Base-by-base conservation (phyloP, 2,329 filamentous ascomycete genomes). In the Phyllosticta capitalensis region DNA sequence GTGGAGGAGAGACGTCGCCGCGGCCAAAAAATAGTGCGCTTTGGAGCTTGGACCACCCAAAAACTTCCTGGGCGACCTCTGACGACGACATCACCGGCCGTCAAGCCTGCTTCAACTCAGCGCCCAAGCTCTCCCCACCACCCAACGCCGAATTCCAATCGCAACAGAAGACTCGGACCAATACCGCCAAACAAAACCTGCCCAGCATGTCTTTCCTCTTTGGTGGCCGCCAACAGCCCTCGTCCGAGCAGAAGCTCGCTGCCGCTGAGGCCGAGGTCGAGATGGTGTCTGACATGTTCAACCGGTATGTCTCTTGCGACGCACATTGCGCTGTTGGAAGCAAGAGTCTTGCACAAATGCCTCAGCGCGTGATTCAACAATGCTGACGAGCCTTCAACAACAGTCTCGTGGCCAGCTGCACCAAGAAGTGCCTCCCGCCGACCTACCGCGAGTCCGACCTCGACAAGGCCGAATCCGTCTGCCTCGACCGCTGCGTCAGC, bases 401-500 rank as follows among this genome's bases (percentile, higher is more conserved):
- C 66, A 95, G 91, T 64, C 83, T 97, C 64, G 87, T 90, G 70
- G 86, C 90, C 76, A 89, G 90, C 64, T 99, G 94, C 84, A 85
- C 89, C 66, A 85, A 88, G 74, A 99, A 99, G 81, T 99, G 94
- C 78, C 84, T 99, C 67, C 92, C 92, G 63, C 81, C 79, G 70
- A 86, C 92, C 69, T 99, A 97, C 84, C 90, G 91, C 74, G 94
- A 99, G 80, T 85, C 84, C 74, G 92, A 99, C 68, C 86, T 99
- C 70, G 96, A 96, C 84, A 99, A 99, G 81, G 95, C 92, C 81
- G 94, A 99, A 78, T 91, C 88, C 67, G 94, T 99, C 68, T 99
- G 95, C 80, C 86, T 99, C 67, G 94, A 99, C 79, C 90, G 94
- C 71, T 99, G 95, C 78, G 89, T 95, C 61, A 83, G 89, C 72